Percentiles rank a stretch among this genome's conserved stretches.
These are phyloP conservation scores for Termitomyces titanicus DNA, from an alignment of 768 basidiomycete genomes.

Conservation along the genomic window DNA sequence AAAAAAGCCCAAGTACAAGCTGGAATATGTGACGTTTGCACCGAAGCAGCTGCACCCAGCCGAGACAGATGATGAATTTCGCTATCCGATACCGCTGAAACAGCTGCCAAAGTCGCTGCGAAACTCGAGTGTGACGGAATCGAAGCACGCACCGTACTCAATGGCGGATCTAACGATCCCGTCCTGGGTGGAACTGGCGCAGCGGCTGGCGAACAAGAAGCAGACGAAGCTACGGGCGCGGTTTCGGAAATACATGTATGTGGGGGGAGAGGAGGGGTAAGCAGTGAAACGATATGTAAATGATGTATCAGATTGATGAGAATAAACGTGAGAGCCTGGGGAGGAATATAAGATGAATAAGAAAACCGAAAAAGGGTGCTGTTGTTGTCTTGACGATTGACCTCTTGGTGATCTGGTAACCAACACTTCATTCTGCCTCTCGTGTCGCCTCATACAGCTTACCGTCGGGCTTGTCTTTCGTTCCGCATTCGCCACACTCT, in stretches of 20 bases:
- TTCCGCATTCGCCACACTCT: conserved; percentile 18
- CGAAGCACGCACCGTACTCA: conserved; percentile 64
- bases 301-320: conserved; percentile 11
- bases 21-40: conserved; percentile 76
- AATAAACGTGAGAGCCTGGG: background rate
- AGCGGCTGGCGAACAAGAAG: conserved; percentile 50
- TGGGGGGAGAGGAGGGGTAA: conserved; percentile 37
- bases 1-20: conserved; percentile 55
- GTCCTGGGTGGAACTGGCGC: conserved; percentile 68
- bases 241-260: conserved; percentile 77
- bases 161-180: conserved; percentile 76
- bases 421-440: conserved; percentile 25
- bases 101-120: conserved; percentile 51
- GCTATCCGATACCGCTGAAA: conserved; percentile 52
- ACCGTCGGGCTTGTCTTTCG: conserved; percentile 31
- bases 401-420: conserved; percentile 30
- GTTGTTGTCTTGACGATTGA: conserved; percentile 43
- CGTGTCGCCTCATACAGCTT: conserved; percentile 29
- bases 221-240: conserved; percentile 52
- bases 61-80: conserved; percentile 22
- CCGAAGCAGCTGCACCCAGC: conserved; percentile 37
- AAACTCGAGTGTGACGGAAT: conserved; percentile 33
- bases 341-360: conserved; percentile 8
- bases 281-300: conserved; percentile 9
- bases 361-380: conserved; percentile 3